phyloP scores from a whole-genome alignment of 2,329 filamentous ascomycete species.

The Epichloe hybrida region DNA sequence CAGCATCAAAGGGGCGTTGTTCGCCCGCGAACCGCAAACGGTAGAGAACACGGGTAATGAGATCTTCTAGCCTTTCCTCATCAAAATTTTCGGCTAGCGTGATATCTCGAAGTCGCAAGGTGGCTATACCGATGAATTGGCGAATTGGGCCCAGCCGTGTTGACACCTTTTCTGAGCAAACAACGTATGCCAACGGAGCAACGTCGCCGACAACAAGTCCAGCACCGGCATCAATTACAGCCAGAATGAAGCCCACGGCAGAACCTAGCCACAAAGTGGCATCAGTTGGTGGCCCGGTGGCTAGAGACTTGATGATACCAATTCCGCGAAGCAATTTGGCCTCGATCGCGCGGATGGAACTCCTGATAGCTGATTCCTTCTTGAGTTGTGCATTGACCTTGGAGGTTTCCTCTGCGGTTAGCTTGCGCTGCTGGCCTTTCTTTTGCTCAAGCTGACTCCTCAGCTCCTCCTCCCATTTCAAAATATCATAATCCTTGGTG shows the following conservation, averaged over 20 bases:
- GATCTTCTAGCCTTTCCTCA: conserved; percentile 67
- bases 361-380: conserved; percentile 71
- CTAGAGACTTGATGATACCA: conserved; percentile 71
- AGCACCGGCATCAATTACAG: conserved; percentile 66
- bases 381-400: conserved; percentile 85
- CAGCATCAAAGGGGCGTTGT: conserved; percentile 82
- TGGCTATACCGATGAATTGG: conserved; percentile 77
- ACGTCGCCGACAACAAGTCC: conserved; percentile 69
- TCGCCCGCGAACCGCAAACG: conserved; percentile 81
- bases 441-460: conserved; percentile 80
- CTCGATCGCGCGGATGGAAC: conserved; percentile 55
- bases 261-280: conserved; percentile 77
- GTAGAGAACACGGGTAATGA: conserved; percentile 82
- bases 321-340: conserved; percentile 67
- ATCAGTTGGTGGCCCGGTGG: conserved; percentile 78
- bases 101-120: conserved; percentile 64
- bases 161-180: conserved; percentile 63
- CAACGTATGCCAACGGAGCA: conserved; percentile 65
- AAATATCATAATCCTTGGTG: conserved; percentile 83
- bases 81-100: conserved; percentile 59
- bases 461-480: conserved; percentile 95
- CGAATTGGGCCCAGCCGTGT: conserved; percentile 61
- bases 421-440: conserved; percentile 81
- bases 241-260: conserved; percentile 60
- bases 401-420: conserved; percentile 74